Base-by-base conservation (phyloP, 768 basidiomycete genomes). In the Rubroboletus pulcherrimus region DNA sequence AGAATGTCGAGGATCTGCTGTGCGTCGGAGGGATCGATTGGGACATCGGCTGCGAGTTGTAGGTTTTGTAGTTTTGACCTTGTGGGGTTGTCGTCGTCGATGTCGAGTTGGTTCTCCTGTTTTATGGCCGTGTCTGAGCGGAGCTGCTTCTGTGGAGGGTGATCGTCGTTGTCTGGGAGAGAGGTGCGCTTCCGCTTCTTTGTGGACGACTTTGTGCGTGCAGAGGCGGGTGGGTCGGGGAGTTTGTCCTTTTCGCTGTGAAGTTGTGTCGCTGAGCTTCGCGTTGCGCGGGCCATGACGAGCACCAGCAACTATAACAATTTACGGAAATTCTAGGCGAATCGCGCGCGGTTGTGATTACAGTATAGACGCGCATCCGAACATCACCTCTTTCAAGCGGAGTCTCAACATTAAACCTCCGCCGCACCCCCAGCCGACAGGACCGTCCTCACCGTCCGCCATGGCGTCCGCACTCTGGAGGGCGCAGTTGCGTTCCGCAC, bases 111-210 rank as follows among this genome's bases (percentile, higher is more conserved):
- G 43, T 56, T 68, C 56, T 73, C 73, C 53, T 74, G 70, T 55
- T 74, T 74, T 62, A 74, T 58, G 63, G 29, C n/a, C 37, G 26
- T 12, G 37, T 49, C 49, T 49, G 49, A 39, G 38, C 80, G 81
- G 15, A 66, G 73, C 3, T 76, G 78, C 67, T 87, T 89, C 48
- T 72, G 56, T 2, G 77, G 62, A 9, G 78, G 78, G 44, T 79
- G 76, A 56, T 83, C 83, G 53, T 77, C 77, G 57, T 70, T 64
- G 57, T 77, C 77, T 17, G 58, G 1, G 37, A 50, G 8, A 0
- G 79, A 78, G 26, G 55, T 63, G 31, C 88, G 85, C 70, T 90
- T 92, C 38, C 90, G 83, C 72, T 91, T 89, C 75, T 84, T 86
- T 57, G 75, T 61, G 35, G 62, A 53, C 21, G 51, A 49, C 49